Evolutionary conservation across 2,329 filamentous ascomycete genomes (phyloP), one percentile per base, ranked within the genome.

Genomic region (Talaromyces sp.): DNA sequence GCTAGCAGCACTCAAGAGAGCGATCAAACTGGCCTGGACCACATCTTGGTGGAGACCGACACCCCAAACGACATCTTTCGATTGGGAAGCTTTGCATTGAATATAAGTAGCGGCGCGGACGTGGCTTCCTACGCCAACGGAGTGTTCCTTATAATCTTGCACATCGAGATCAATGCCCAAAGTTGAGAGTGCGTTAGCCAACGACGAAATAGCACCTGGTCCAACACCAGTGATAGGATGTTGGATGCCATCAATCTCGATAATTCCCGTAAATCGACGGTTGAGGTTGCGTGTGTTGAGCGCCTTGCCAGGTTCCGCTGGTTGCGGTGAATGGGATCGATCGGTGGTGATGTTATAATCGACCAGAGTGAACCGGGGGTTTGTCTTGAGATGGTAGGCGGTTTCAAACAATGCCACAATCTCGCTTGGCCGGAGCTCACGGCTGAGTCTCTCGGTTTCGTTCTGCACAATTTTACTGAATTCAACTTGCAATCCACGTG

Each of bases 101-200:
- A 97, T 96, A 71, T 95, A 97, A 2, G 92, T 90, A 1, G 91
- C 93, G n/a, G 93, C 93, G 78, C 95, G 95, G 64, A 93, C 90
- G 61, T 91, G 84, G 58, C 85, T 84, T 61, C 89, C 90, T 53
- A 81, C 80, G 63, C 91, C 91, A 65, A 97, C 91, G 28, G 92
- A 88, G 75, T 97, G 93, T 75, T 97, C 94, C 79, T 95, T 96
- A 80, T 97, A 97, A 73, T 97, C 91, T 46, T 87, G 84, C 53
- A 97, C 91, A 69, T 97, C 93, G 22, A 97, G 80, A 68, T 95
- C 87, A 63, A 97, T 87, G 59, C 90, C 89, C 35, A 97, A 77
- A 15, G 81, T 80, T 65, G 84, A 84, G 43, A 99, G 81, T 15
- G 92, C 93, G 66, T 91, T 87, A 1, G 90, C 90, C 69, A 97